These are phyloP conservation scores for Alternaria dauci DNA, from an alignment of 2,329 filamentous ascomycete species.

Conservation along the genomic window DNA sequence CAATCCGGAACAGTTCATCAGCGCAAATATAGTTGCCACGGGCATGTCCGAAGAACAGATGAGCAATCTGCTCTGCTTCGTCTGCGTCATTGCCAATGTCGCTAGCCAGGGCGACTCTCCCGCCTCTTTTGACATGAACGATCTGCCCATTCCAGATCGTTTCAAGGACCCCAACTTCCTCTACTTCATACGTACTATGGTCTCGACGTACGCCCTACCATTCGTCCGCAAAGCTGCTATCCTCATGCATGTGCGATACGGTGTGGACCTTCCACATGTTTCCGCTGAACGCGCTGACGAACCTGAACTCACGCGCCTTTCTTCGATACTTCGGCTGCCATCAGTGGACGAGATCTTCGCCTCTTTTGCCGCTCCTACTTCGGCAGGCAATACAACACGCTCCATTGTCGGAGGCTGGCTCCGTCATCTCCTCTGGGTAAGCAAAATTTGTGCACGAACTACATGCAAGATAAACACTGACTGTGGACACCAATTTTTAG, in stretches of 20 bases:
- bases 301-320: slow-evolving; percentile 83
- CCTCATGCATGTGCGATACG: slow-evolving; percentile 85
- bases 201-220: slow-evolving; percentile 83
- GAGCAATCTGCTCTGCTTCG: slow-evolving; percentile 42
- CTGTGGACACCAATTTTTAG: background rate
- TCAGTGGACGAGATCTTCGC: slow-evolving; percentile 80
- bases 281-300: slow-evolving; percentile 64
- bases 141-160: slow-evolving; percentile 31
- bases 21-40: slow-evolving; percentile 34
- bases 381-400: slow-evolving; percentile 52
- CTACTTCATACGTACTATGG: slow-evolving; percentile 52
- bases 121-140: slow-evolving; percentile 34
- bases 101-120: slow-evolving; percentile 35
- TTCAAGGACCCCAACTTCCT: slow-evolving; percentile 45
- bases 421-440: slow-evolving; percentile 62
- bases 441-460: background rate
- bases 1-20: slow-evolving; percentile 36
- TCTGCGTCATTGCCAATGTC: slow-evolving; percentile 44
- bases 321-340: slow-evolving; percentile 77
- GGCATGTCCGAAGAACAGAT: slow-evolving; percentile 38
- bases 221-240: slow-evolving; percentile 88
- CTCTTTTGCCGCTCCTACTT: slow-evolving; percentile 55
- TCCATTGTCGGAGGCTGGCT: slow-evolving; percentile 75
- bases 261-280: slow-evolving; percentile 83
- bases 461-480: background rate